These are phyloP conservation scores for Quercus phellos DNA, from an alignment of 331 rosid genomes.

Conservation along the genomic window DNA sequence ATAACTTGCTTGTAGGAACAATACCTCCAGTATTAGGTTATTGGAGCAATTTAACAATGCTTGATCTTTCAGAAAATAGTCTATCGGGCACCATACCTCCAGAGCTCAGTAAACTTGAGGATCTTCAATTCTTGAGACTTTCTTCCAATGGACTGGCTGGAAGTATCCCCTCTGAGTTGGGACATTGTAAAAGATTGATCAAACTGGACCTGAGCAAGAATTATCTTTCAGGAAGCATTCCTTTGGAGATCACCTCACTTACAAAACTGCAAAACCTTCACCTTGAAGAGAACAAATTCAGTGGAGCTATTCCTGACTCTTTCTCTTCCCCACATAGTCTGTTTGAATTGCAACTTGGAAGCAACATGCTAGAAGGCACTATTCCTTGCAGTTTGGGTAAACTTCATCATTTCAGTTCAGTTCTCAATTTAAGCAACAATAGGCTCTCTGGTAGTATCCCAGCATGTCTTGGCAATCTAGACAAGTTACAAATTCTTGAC, in stretches of 20 bases:
- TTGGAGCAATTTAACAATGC: slow-evolving; percentile 23
- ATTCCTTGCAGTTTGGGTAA: slow-evolving; percentile 14
- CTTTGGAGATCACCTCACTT: slow-evolving; percentile 8
- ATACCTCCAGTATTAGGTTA: slow-evolving; percentile 9
- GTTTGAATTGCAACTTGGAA: slow-evolving; percentile 12
- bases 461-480: slow-evolving; percentile 7
- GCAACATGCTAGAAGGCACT: slow-evolving; percentile 17
- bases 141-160: slow-evolving; percentile 11
- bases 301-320: slow-evolving; percentile 10
- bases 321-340: slow-evolving; percentile 13
- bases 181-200: slow-evolving; percentile 3
- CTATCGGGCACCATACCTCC: slow-evolving; percentile 12
- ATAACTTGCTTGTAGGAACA: slow-evolving; percentile 13
- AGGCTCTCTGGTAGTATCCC: slow-evolving; percentile 17
- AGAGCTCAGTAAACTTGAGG: slow-evolving; percentile 10
- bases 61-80: slow-evolving; percentile 6
- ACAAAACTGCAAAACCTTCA: slow-evolving; percentile 11
- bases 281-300: slow-evolving; percentile 15
- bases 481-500: slow-evolving; percentile 21
- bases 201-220: slow-evolving; percentile 17
- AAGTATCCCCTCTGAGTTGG: slow-evolving; percentile 10
- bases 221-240: slow-evolving; percentile 12
- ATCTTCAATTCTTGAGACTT: slow-evolving; percentile 8
- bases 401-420: slow-evolving; percentile 15
- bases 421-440: slow-evolving; percentile 19